Conservation (phyloP, 495 filamentous ascomycete species). For the Neurospora intermedia region DNA sequence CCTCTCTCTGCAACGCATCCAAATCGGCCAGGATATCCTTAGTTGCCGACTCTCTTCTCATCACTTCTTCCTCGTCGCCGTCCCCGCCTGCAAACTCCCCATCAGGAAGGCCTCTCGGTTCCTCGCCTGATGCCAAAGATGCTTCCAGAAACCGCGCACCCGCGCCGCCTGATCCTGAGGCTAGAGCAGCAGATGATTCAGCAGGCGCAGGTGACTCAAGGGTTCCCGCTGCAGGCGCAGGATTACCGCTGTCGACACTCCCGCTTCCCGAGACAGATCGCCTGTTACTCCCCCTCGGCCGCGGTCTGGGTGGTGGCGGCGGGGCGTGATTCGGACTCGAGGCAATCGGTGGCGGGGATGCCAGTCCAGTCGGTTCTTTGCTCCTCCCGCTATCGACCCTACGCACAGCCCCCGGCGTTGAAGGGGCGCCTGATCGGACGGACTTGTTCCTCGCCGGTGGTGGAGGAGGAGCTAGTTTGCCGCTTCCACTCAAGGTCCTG, state of each 20-base stretch:
- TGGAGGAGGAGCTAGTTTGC: conserved; percentile 30
- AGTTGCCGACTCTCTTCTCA: conserved; percentile 10
- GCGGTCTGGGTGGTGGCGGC: conserved; percentile 52
- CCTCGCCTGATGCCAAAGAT: conserved; percentile 6
- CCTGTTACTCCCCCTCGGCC: conserved; percentile 40
- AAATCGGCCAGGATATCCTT: conserved; percentile 58
- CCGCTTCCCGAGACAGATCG: conserved; percentile 42
- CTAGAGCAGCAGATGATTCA: conserved; percentile 12
- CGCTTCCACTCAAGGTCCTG: neutral
- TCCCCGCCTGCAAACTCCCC: neutral
- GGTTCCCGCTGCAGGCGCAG: neutral
- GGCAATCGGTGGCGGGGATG: neutral
- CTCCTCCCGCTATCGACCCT: neutral
- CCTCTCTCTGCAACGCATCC: conserved; percentile 56
- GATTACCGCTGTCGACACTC: conserved; percentile 24
- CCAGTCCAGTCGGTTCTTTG: conserved; percentile 12
- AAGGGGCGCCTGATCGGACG: conserved; percentile 26
- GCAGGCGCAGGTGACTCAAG: neutral
- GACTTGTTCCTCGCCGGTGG: conserved; percentile 32
- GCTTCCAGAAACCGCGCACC: conserved; percentile 7
- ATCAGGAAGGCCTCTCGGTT: conserved; percentile 1
- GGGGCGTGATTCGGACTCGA: conserved; percentile 21
- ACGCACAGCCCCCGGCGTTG: conserved; percentile 8
- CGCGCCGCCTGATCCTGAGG: neutral
- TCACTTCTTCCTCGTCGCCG: neutral